phyloP scores from a whole-genome alignment of 164 flowering plant genomes.

The Saururus chinensis region DNA sequence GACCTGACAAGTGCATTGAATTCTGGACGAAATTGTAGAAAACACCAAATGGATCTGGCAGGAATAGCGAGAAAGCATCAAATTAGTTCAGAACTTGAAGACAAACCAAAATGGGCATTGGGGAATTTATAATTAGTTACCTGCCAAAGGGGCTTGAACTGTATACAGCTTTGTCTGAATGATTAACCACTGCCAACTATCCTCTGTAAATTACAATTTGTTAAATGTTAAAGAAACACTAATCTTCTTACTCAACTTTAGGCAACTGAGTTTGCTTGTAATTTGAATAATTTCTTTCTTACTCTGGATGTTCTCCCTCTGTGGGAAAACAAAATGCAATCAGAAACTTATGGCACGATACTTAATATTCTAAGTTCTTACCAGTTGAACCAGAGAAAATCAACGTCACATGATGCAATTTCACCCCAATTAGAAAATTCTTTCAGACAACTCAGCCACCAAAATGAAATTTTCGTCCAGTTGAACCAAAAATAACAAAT shows the following conservation, averaged over 20 bases:
- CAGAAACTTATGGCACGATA: not conserved
- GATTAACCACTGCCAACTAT: slow-evolving; percentile 74
- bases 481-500: too few species aligned
- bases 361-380: too few species aligned
- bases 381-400: too few species aligned
- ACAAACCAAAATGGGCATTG: slow-evolving; percentile 3
- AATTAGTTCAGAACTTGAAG: slow-evolving; percentile 20
- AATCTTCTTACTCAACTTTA: too few species aligned
- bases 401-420: too few species aligned
- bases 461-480: too few species aligned
- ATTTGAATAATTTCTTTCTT: too few species aligned
- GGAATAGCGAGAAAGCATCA: slow-evolving; percentile 32
- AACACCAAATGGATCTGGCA: slow-evolving; percentile 39
- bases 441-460: too few species aligned
- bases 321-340: not conserved
- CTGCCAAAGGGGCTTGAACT: slow-evolving; percentile 40
- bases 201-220: slow-evolving; percentile 30
- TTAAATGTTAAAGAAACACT: too few species aligned
- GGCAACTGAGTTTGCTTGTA: too few species aligned
- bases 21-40: slow-evolving; percentile 28
- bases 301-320: too few species aligned
- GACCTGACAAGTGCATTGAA: slow-evolving; percentile 32
- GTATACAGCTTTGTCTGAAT: slow-evolving; percentile 27
- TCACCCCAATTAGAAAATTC: too few species aligned
- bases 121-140: slow-evolving; percentile 29